Base-by-base conservation (phyloP, 306 rosid species). In the Myrica gale region DNA sequence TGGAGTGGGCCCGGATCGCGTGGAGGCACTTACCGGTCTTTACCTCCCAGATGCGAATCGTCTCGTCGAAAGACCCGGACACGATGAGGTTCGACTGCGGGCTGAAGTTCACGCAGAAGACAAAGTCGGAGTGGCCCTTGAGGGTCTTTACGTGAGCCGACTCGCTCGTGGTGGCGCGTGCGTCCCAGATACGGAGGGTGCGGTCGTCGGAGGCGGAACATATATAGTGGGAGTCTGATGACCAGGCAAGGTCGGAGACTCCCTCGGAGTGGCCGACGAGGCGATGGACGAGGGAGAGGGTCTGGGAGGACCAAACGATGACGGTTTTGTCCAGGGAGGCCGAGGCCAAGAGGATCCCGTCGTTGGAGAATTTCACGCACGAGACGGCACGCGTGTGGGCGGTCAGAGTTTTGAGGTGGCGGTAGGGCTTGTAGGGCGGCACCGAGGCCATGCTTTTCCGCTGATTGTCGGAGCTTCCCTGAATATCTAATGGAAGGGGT, bases 171-270 rank as follows among this genome's bases (percentile, higher is more conserved):
- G 90, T 11, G 73, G 87, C 81, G 71, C 69, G 86, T 11, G 87
- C 96, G 72, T 92, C 97, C 99, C 99, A 95, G 73, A 90, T 95
- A 74, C 97, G 93, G 85, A 95, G 87, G 52, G 96, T 92, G 39
- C 91, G 89, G 58, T 95, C 97, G 68, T 92, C 97, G 72, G 98
- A 92, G 80, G 97, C 95, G 53, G 98, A 92, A 82, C 98, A 95
- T 74, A 95, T 84, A 88, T 95, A 95, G 84, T 87, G 97, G 15
- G 98, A 92, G 60, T 95, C 97, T 58, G 92, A 95, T 47, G 97
- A 92, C 97, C 97, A 90, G 54, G 96, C 92, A 7, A 95, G 78
- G 84, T 95, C 93, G 80, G 89, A 85, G 76, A 95, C 51, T 50
- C 99, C 99, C 0, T 87, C 97, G 52, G 93, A 85, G 82, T 95